Evolutionary conservation across 441 rosid genomes (phyloP).

Genomic region (Pelargonium cotyledonis): DNA sequence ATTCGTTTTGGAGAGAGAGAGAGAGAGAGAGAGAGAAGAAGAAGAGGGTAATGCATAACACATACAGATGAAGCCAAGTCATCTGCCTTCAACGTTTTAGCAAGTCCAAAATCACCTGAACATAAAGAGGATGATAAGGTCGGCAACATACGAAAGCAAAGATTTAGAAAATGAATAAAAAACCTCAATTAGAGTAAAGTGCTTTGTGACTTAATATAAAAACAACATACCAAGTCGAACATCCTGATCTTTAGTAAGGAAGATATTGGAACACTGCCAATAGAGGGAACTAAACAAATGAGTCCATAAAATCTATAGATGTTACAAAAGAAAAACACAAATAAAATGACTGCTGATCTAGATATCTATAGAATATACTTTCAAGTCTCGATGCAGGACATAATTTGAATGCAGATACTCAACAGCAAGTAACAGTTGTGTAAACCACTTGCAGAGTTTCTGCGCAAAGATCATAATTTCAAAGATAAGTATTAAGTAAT

Average conservation of each 20-base stretch:
- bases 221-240: constrained; percentile 64
- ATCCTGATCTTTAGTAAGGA: constrained; percentile 90
- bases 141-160: background rate
- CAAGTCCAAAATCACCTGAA: constrained; percentile 94
- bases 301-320: too few relatives aligned
- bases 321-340: constrained; percentile 3
- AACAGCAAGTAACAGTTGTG: constrained; percentile 76
- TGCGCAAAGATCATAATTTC: constrained; percentile 22
- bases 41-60: too few relatives aligned
- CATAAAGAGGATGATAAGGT: constrained; percentile 18
- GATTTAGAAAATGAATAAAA: background rate
- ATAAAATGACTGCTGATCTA: constrained; percentile 10
- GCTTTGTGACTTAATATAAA: constrained; percentile 4
- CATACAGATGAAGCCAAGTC: constrained; percentile 94
- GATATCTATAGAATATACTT: constrained; percentile 37
- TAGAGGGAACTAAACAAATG: constrained; percentile 18
- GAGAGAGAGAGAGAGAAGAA: too few relatives aligned
- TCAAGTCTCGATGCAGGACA: constrained; percentile 89
- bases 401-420: constrained; percentile 85
- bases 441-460: constrained; percentile 98
- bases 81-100: constrained; percentile 89
- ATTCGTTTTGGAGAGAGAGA: background rate
- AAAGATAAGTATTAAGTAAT: constrained; percentile 1
- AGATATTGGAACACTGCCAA: constrained; percentile 88
- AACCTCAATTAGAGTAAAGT: constrained; percentile 3